Conservation (phyloP, 225 moss, liverwort and hornwort species). For the Pseudisothecium myosuroides region DNA sequence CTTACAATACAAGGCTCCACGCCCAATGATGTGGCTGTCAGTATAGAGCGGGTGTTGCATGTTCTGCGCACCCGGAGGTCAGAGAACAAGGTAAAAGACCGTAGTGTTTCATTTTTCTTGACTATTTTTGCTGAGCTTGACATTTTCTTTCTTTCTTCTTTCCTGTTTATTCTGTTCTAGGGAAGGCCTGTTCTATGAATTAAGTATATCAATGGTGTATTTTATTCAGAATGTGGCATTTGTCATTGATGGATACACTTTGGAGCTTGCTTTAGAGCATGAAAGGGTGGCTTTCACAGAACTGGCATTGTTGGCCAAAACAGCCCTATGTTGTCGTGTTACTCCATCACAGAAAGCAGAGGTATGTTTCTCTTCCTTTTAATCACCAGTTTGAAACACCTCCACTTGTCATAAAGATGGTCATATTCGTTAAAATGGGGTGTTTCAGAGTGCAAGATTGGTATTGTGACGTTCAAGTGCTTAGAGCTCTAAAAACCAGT, state of each 20-base stretch:
- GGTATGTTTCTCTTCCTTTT: conserved; percentile 6
- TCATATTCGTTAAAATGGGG: not conserved
- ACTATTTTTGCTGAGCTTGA: not conserved
- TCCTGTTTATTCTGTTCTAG: not conserved
- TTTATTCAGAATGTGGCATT: conserved; percentile 74
- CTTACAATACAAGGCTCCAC: conserved; percentile 70
- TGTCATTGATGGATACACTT: conserved; percentile 75
- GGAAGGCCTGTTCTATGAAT: not conserved
- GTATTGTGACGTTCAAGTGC: not conserved
- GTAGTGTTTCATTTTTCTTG: not conserved
- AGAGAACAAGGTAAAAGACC: conserved; percentile 58
- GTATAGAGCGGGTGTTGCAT: conserved; percentile 71
- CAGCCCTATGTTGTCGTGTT: conserved; percentile 95
- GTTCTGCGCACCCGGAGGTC: conserved; percentile 50
- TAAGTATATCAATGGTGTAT: not conserved
- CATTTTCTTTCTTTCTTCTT: not conserved
- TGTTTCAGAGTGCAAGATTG: not conserved
- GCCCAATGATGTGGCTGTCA: conserved; percentile 55
- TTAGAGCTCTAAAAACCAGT: not conserved
- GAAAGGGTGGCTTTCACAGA: conserved; percentile 60
- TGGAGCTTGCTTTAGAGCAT: conserved; percentile 74
- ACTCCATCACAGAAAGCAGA: conserved; percentile 97
- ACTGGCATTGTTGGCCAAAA: conserved; percentile 82
- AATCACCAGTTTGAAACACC: not conserved
- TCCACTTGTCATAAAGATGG: not conserved